Base-by-base conservation (phyloP, 441 rosid genomes). In the Melastoma candidum region DNA sequence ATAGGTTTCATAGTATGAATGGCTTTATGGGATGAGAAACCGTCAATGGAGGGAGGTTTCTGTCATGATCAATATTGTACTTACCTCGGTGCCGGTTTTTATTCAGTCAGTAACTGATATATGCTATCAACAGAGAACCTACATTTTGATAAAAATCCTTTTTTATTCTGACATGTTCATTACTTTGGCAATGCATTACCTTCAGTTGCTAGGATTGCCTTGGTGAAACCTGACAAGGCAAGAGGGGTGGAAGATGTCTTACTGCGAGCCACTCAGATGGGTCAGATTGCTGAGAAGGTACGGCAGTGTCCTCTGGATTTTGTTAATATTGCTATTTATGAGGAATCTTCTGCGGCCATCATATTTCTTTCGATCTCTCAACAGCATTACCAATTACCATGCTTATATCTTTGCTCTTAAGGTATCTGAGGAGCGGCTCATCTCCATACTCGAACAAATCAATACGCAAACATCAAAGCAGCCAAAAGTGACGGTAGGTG, bases 211-310 rank as follows among this genome's bases (percentile, higher is more conserved):
- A 81, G 97, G 67, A 92, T 92, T 69, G 97, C 97, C 12, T 60
- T 92, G 79, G 98, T 92, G 73, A 92, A 92, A 74, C 98, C 98
- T 69, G 97, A 92, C 74, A 92, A 92, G 75, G 95, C 95, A 51
- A 85, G 86, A 69, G 74, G 94, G 26, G 97, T 92, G 57, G 95
- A 92, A 72, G 98, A 92, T 72, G 85, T 82, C 52, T 50, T 88
- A 48, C 74, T 92, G 56, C 77, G 97, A 70, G 84, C 94, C 70
- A 86, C 95, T 57, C 95, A 85, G 66, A 79, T 63, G 83, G 95
- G 97, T 60, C 98, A 88, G 77, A 85, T 92, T 14, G 92, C 51
- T 63, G 96, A 92, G 64, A 88, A 87, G 95, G 98, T 88, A 68
- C 43, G 26, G 29, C 48, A 22, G 49, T 47, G 49, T 13, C 57